These are phyloP conservation scores for Pythium aphanidermatum DNA, from an alignment of 352 stramenopile genomes.

Conservation along the genomic window DNA sequence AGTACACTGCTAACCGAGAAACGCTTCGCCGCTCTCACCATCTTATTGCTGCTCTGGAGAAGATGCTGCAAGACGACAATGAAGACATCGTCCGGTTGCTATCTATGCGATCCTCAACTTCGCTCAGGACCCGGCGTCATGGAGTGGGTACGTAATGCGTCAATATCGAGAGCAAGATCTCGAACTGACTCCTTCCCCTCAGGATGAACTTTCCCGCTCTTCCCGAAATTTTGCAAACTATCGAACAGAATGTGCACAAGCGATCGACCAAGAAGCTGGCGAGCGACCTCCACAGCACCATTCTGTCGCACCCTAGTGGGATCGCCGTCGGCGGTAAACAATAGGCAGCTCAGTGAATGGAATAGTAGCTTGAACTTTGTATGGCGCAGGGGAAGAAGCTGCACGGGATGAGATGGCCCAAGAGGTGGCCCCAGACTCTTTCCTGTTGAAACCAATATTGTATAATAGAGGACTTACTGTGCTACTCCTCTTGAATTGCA, in stretches of 20 bases:
- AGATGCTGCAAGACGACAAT: slow-evolving; percentile 62
- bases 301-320: slow-evolving; percentile 30
- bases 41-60: slow-evolving; percentile 43
- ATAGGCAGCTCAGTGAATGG: slow-evolving; percentile 17
- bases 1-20: slow-evolving; percentile 42
- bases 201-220: slow-evolving; percentile 54
- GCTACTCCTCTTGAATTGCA: too few relatives aligned
- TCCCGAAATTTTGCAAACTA: slow-evolving; percentile 50
- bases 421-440: too few relatives aligned
- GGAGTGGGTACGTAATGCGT: slow-evolving; percentile 14
- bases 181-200: slow-evolving; percentile 1
- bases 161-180: background rate
- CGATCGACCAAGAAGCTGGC: slow-evolving; percentile 68
- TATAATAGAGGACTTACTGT: too few relatives aligned
- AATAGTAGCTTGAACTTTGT: slow-evolving; percentile 13
- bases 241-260: slow-evolving; percentile 54
- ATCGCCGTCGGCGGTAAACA: slow-evolving; percentile 20
- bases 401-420: too few relatives aligned
- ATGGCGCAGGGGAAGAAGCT: too few relatives aligned
- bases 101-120: slow-evolving; percentile 74
- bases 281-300: slow-evolving; percentile 53
- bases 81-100: slow-evolving; percentile 73
- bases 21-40: slow-evolving; percentile 33
- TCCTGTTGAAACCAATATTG: too few relatives aligned
- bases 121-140: slow-evolving; percentile 36